Evolutionary conservation across 2,329 filamentous ascomycete species (phyloP).

Genomic region (Xylariaceae sp.): DNA sequence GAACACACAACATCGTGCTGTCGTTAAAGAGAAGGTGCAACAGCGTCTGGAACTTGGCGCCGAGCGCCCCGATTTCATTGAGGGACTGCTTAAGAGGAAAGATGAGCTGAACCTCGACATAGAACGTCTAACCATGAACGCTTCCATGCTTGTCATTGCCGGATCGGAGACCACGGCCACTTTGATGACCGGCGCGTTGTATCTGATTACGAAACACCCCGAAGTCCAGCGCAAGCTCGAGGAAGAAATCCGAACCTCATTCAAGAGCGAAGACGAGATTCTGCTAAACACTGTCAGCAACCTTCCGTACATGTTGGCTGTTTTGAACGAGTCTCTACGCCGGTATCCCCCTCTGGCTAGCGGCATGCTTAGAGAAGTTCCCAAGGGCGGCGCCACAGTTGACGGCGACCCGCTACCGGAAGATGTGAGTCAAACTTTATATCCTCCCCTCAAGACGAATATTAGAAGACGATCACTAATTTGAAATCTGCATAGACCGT

Average conservation of each 20-base stretch:
- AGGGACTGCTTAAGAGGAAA: slow-evolving; percentile 40
- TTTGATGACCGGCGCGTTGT: slow-evolving; percentile 47
- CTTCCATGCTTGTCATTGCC: slow-evolving; percentile 48
- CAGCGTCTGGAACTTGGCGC: slow-evolving; percentile 38
- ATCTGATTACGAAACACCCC: slow-evolving; percentile 48
- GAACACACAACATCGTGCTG: slow-evolving; percentile 31
- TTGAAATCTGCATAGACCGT: slow-evolving; percentile 37
- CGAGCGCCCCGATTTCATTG: slow-evolving; percentile 43
- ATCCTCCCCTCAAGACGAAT: not conserved
- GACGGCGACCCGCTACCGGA: slow-evolving; percentile 35
- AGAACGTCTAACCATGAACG: slow-evolving; percentile 33
- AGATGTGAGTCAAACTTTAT: slow-evolving; percentile 29
- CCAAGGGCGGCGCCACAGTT: slow-evolving; percentile 36
- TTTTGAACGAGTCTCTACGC: slow-evolving; percentile 50
- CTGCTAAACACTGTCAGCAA: slow-evolving; percentile 41
- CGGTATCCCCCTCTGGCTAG: slow-evolving; percentile 46
- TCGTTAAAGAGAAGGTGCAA: slow-evolving; percentile 35
- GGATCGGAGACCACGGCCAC: slow-evolving; percentile 60
- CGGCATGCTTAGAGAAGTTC: slow-evolving; percentile 34
- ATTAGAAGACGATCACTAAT: slow-evolving; percentile 14
- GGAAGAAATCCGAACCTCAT: slow-evolving; percentile 47
- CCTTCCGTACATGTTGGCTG: slow-evolving; percentile 49
- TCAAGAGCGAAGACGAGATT: slow-evolving; percentile 48
- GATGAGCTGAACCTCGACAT: slow-evolving; percentile 34
- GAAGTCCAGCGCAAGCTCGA: slow-evolving; percentile 42